Evolutionary conservation across 1,284 basidiomycete species (phyloP).

Genomic region (Pyrrhoderma lamaoense): DNA sequence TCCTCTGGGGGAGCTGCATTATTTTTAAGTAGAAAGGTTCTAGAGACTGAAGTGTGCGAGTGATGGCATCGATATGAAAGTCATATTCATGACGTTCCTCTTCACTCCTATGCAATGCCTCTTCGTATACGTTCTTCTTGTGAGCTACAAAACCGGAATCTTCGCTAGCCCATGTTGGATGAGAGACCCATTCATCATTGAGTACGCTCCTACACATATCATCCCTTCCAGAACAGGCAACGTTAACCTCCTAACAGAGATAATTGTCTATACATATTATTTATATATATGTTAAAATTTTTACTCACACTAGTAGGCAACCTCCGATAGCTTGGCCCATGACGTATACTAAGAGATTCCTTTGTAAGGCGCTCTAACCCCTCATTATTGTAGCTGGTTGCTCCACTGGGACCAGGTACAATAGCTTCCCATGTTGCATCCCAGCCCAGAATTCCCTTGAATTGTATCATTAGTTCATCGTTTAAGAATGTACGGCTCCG

Average conservation of each 20-base stretch:
- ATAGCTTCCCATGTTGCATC: constrained; percentile 61
- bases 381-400: constrained; percentile 33
- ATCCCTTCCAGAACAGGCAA: constrained; percentile 90
- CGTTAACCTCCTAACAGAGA: constrained; percentile 64
- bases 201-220: constrained; percentile 95
- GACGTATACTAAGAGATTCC: constrained; percentile 50
- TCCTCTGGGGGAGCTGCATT: constrained; percentile 77
- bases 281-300: neutral
- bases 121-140: constrained; percentile 95
- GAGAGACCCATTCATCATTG: constrained; percentile 96
- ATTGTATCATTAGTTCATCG: constrained; percentile 74
- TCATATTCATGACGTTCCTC: constrained; percentile 99
- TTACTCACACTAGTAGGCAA: constrained; percentile 67
- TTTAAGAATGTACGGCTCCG: constrained; percentile 60
- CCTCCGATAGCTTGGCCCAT: constrained; percentile 84
- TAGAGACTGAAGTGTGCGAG: constrained; percentile 85
- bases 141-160: constrained; percentile 87
- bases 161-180: constrained; percentile 93
- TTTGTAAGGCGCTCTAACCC: constrained; percentile 47
- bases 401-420: constrained; percentile 37
- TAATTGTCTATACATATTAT: neutral
- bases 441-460: constrained; percentile 91
- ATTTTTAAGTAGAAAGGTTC: constrained; percentile 93
- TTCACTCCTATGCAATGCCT: constrained; percentile 94
- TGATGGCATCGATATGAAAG: constrained; percentile 97